Base-by-base conservation (phyloP, 2,329 filamentous ascomycete species). In the Apiospora aurea region DNA sequence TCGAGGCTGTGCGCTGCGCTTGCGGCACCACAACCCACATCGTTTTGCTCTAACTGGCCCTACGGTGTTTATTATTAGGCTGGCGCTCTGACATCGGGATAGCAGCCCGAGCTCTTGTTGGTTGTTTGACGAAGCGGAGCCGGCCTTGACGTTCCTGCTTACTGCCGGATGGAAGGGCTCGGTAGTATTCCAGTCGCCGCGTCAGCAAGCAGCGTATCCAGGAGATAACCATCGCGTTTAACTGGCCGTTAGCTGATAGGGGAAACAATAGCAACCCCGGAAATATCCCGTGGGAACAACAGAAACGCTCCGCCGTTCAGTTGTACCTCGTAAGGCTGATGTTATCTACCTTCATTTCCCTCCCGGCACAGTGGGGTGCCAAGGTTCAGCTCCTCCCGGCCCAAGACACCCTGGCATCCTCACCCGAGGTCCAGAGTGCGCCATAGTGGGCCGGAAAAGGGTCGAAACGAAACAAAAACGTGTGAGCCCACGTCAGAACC, bases 271-370 rank as follows among this genome's bases (percentile, higher is more conserved):
- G 53, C 53, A 61, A 61, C 21, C 53, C 38, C 11, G 21, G 10
- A 26, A 26, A 51, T 11, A 6, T 6, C 53, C 8, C 29, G 51
- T 61, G 53, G 29, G 29, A 38, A 61, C 5, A 7, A 13, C 2
- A 16, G 4, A 29, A 61, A 21, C 2, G 26, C 10, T 26, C 21
- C 14, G 13, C 2, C 10, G 26, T 34, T 11, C 2, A 2, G 26
- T 34, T 11, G 57, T 41, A 64, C 21, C 57, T 64, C 57, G 57
- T 64, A 64, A 64, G 57, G 57, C 57, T 64, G 57, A 64, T 64
- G 10, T 10, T 38, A n/a, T 21, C 29, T n/a, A 38, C 26, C 29
- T 38, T 38, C 29, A 38, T 21, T n/a, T 38, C 29, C 53, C 21
- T 61, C 53, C 53, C 18, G 53, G 53, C 29, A 38, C 29, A 4